Conservation (phyloP, 2,329 filamentous ascomycete species). For the Colletotrichum gloeosporioides region DNA sequence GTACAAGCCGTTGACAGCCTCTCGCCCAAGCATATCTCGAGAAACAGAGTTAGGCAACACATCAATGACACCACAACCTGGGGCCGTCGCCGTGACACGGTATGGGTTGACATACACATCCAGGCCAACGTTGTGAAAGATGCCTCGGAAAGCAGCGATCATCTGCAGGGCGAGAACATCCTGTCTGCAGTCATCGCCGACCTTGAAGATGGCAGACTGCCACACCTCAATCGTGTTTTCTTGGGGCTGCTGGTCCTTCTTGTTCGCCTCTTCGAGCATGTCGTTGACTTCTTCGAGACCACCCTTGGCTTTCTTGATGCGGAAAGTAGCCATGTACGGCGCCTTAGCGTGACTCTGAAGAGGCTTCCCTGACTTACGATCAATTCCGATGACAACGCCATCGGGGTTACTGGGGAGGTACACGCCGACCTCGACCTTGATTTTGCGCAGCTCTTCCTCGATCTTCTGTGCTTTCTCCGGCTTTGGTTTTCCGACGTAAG, state of each 20-base stretch:
- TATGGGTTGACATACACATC: conserved; percentile 98
- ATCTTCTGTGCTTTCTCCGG: conserved; percentile 99
- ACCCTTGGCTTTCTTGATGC: conserved; percentile 81
- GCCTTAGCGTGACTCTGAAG: conserved; percentile 98
- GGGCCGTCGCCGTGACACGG: conserved; percentile 94
- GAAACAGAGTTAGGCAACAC: conserved; percentile 98
- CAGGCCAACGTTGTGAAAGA: conserved; percentile 92
- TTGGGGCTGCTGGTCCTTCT: conserved; percentile 33
- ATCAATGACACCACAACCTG: conserved; percentile 97
- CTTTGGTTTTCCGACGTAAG: conserved; percentile 89
- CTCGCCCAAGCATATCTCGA: conserved; percentile 96
- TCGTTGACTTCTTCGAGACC: conserved; percentile 58
- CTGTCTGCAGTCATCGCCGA: conserved; percentile 97
- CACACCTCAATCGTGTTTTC: conserved; percentile 85
- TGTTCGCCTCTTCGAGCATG: conserved; percentile 53
- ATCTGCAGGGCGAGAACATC: conserved; percentile 96
- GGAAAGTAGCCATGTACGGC: conserved; percentile 98
- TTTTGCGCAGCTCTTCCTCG: conserved; percentile 96
- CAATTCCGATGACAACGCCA: conserved; percentile 95
- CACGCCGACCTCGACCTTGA: conserved; percentile 95
- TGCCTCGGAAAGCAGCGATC: conserved; percentile 96
- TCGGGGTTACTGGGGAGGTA: conserved; percentile 98
- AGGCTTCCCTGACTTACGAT: conserved; percentile 96
- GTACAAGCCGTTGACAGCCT: conserved; percentile 97
- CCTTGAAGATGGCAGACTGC: conserved; percentile 99